A percentile compares a stretch with the other conserved stretches of the same genome.
phyloP scores from a whole-genome alignment of 2,329 filamentous ascomycete species.

The Didymella exigua region DNA sequence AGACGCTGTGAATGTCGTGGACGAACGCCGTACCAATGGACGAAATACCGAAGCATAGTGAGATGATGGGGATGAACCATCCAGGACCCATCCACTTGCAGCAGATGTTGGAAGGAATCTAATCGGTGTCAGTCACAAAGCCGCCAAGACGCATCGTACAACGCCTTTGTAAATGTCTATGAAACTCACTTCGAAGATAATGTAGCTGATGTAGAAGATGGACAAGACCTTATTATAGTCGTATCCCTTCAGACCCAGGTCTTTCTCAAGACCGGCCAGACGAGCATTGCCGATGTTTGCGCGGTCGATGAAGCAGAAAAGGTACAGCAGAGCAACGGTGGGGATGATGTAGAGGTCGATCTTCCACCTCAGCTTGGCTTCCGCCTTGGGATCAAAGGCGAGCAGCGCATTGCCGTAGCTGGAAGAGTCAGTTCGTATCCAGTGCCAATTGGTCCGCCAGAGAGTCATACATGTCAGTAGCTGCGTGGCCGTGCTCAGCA shows the following conservation, averaged over 20 bases:
- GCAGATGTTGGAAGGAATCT: slow-evolving; percentile 70
- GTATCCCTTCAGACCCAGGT: slow-evolving; percentile 64
- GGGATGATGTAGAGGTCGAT: slow-evolving; percentile 71
- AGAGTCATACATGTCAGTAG: slow-evolving; percentile 39
- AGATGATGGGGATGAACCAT: slow-evolving; percentile 70
- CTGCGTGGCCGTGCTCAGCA: slow-evolving; percentile 37
- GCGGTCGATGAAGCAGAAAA: slow-evolving; percentile 78
- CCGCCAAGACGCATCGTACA: background rate
- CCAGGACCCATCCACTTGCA: slow-evolving; percentile 76
- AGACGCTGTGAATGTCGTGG: slow-evolving; percentile 57
- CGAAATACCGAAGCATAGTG: slow-evolving; percentile 66
- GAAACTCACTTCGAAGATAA: slow-evolving; percentile 56
- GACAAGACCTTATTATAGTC: slow-evolving; percentile 74
- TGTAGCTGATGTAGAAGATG: slow-evolving; percentile 75
- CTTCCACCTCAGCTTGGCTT: slow-evolving; percentile 64
- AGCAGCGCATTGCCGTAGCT: slow-evolving; percentile 43
- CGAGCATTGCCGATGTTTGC: slow-evolving; percentile 76
- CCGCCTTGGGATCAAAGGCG: slow-evolving; percentile 61
- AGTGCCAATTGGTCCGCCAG: background rate
- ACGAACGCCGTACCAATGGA: slow-evolving; percentile 72
- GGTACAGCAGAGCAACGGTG: slow-evolving; percentile 68
- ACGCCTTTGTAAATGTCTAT: slow-evolving; percentile 58
- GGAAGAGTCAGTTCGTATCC: slow-evolving; percentile 10
- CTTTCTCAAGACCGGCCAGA: slow-evolving; percentile 67
- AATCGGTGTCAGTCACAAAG: slow-evolving; percentile 51